Conservation (phyloP, 805 yeast species). For the Cyberlindnera suaveolens region DNA sequence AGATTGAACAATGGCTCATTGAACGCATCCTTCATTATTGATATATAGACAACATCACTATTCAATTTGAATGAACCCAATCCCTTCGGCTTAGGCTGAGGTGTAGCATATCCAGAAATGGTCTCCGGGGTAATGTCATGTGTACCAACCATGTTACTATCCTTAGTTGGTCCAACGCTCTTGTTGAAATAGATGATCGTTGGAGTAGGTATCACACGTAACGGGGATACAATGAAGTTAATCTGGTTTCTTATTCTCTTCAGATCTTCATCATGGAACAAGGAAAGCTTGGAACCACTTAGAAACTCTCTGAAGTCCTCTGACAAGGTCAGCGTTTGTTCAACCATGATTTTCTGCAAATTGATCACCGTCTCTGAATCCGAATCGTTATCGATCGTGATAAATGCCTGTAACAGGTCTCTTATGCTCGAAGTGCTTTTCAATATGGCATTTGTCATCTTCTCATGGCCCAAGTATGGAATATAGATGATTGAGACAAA, state of each 20-base stretch:
- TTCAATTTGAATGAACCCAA: neutral
- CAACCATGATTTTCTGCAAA: conserved; percentile 27
- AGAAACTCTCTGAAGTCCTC: conserved; percentile 38
- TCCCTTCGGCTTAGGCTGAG: conserved; percentile 28
- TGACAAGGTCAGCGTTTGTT: conserved; percentile 28
- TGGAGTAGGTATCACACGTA: conserved; percentile 33
- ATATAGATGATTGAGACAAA: conserved; percentile 28
- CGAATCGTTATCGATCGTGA: conserved; percentile 2
- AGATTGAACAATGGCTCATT: conserved; percentile 24
- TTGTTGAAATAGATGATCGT: conserved; percentile 8
- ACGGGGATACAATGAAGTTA: conserved; percentile 34
- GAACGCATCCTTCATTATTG: conserved; percentile 29
- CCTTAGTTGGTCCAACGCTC: neutral
- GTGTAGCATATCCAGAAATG: conserved; percentile 20
- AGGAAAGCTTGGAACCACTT: conserved; percentile 33
- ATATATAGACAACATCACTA: conserved; percentile 19
- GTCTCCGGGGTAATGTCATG: neutral
- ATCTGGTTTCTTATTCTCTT: conserved; percentile 35
- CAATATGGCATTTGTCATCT: conserved; percentile 23
- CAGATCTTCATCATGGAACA: conserved; percentile 27
- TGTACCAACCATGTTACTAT: neutral
- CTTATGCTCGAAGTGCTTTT: conserved; percentile 21
- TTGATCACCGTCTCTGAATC: conserved; percentile 14
- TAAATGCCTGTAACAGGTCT: conserved; percentile 17
- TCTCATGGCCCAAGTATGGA: conserved; percentile 37